phyloP scores from a whole-genome alignment of 169 alveolate genomes.

The Amoebophrya sp. region DNA sequence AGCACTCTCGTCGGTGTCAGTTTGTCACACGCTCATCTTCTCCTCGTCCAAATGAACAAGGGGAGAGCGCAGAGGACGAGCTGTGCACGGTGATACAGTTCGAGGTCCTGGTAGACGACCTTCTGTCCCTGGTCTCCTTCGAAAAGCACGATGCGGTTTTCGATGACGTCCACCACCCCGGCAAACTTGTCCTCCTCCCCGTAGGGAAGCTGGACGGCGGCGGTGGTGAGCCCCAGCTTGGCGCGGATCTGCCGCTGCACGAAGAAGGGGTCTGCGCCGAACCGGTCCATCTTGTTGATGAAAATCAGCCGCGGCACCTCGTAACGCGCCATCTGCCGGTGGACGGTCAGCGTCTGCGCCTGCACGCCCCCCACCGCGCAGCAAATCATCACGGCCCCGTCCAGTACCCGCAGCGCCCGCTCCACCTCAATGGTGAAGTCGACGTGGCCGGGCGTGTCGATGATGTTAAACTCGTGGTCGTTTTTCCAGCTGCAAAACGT shows the following conservation, averaged over 20 bases:
- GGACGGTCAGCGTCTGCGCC: constrained; percentile 93
- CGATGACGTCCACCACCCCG: constrained; percentile 35
- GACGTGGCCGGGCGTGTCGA: constrained; percentile 98
- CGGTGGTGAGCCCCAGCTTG: constrained; percentile 71
- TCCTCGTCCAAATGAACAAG: no score
- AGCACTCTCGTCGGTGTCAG: no score
- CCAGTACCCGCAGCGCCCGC: constrained; percentile 85
- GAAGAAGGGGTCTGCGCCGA: constrained; percentile 86
- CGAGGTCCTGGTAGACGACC: no score
- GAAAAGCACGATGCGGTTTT: constrained; percentile 13
- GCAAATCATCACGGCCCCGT: constrained; percentile 74
- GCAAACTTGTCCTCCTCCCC: constrained; percentile 37
- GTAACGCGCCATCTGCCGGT: constrained; percentile 87
- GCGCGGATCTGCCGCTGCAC: constrained; percentile 70
- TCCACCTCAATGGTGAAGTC: constrained; percentile 96
- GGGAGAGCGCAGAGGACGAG: no score
- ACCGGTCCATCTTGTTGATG: constrained; percentile 89
- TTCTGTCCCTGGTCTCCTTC: no score
- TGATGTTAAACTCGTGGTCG: constrained; percentile 74
- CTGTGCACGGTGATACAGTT: no score
- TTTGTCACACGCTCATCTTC: no score
- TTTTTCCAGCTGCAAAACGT: constrained; percentile 79
- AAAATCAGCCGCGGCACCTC: constrained; percentile 84
- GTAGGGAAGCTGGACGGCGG: constrained; percentile 61
- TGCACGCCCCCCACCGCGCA: constrained; percentile 95